A percentile compares a stretch with the other conserved stretches of the same genome.
Evolutionary conservation across 768 basidiomycete genomes (phyloP).

Genomic region (Tylopilus cervinicoccineus): DNA sequence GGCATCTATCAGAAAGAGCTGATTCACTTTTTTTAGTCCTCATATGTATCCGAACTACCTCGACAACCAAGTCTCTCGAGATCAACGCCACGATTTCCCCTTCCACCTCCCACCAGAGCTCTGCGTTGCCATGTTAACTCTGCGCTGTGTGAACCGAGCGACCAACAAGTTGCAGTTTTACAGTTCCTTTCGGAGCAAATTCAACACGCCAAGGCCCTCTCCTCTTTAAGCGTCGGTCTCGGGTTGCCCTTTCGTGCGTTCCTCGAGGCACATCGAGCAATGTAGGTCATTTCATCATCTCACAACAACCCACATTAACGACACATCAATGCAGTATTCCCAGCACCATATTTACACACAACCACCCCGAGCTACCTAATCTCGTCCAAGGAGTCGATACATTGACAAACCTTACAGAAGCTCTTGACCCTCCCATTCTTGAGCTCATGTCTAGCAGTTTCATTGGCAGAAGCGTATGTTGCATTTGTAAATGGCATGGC

Average conservation of each 20-base stretch:
- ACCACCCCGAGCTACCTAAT: background rate
- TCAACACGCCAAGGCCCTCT: conserved; percentile 24
- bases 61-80: conserved; percentile 3
- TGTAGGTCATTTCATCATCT: conserved; percentile 10
- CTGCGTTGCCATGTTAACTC: conserved; percentile 3
- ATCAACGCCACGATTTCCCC: conserved; percentile 6
- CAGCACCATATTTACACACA: background rate
- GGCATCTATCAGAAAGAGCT: background rate
- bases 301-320: background rate
- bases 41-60: conserved; percentile 5
- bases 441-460: conserved; percentile 26
- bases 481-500: background rate
- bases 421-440: conserved; percentile 17
- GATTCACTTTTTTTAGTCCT: conserved; percentile 13
- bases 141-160: conserved; percentile 6
- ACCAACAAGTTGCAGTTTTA: conserved; percentile 18
- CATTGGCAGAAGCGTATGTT: conserved; percentile 28
- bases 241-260: conserved; percentile 20
- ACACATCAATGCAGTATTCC: conserved; percentile 7
- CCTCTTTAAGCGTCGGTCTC: conserved; percentile 19
- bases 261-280: conserved; percentile 16
- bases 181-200: conserved; percentile 29
- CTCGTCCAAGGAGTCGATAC: conserved; percentile 3
- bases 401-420: conserved; percentile 19
- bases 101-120: conserved; percentile 5